Evolutionary conservation across 495 filamentous ascomycete species (phyloP), one percentile per base, ranked within the genome.

Genomic region (Rhypophila decipiens): DNA sequence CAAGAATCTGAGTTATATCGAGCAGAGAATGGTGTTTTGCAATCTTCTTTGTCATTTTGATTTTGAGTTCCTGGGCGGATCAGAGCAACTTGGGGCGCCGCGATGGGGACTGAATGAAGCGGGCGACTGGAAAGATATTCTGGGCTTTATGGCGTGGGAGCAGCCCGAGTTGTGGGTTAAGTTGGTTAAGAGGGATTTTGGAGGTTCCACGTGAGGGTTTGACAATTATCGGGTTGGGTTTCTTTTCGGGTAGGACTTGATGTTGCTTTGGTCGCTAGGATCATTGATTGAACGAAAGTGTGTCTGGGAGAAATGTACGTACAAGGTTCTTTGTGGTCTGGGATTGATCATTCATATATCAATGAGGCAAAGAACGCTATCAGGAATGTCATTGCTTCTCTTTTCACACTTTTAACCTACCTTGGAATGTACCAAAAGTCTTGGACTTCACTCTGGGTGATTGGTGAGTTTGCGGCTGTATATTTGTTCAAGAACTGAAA

Each of bases 1-100:
- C n/a, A 71, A 70, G 44, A 59, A 59, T 10, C 43, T 77, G 37
- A 64, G 67, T 0, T 60, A 63, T 47, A 50, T 63, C 21, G 54
- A 57, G 40, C 39, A 44, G 35, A 20, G 46, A 17, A 33, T 53
- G 4, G 33, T 53, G 21, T 44, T 53, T 12, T 34, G n/a, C 4
- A 38, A 53, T 18, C 11, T 53, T n/a, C 23, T 53, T 1, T 48
- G 34, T 22, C 31, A 49, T 9, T 49, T 53, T 38, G 51, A 49
- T 5, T 12, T 44, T 7, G 24, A 39, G 24, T 17, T 40, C 1
- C 34, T 35, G 13, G 42, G 42, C 1, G 42, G 38, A n/a, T 3
- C 1, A 2, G 42, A 51, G 13, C n/a, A 51, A 10, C 13, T 23
- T 8, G 23, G 23, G 4, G 46, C 46, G 15, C 24, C 39, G 12